Conservation (phyloP, 768 basidiomycete genomes). For the Rhodosporidiobolus odoratus region DNA sequence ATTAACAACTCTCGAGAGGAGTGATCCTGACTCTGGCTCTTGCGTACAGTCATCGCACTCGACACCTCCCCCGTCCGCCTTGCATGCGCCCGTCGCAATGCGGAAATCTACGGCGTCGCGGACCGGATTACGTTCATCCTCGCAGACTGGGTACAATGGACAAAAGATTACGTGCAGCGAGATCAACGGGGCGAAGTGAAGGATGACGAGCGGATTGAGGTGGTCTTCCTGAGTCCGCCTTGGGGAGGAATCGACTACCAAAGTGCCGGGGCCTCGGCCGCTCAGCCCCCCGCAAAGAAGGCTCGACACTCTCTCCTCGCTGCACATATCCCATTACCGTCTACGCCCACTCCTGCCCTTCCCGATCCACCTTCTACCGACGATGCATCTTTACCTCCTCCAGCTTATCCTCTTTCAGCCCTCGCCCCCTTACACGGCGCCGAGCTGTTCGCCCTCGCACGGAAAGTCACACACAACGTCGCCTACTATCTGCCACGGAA, state of each 20-base stretch:
- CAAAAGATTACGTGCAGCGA: conserved; percentile 44
- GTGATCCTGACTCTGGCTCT: background rate
- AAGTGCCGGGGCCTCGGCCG: background rate
- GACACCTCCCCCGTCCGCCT: conserved; percentile 80
- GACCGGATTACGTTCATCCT: conserved; percentile 92
- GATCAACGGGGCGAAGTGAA: conserved; percentile 4
- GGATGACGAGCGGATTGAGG: conserved; percentile 35
- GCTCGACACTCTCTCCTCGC: background rate
- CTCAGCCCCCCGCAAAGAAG: background rate
- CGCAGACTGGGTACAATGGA: conserved; percentile 77
- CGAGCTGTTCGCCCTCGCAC: conserved; percentile 69
- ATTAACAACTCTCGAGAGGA: no score
- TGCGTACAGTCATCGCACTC: conserved; percentile 76
- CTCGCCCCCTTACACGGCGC: conserved; percentile 76
- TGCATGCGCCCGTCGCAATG: conserved; percentile 87
- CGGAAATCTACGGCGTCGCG: conserved; percentile 84
- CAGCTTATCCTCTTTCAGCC: conserved; percentile 60
- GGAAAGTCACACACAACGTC: conserved; percentile 69
- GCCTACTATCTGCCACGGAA: conserved; percentile 89
- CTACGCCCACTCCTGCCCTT: background rate
- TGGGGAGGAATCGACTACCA: conserved; percentile 43
- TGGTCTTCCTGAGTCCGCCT: conserved; percentile 41
- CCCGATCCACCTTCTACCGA: background rate
- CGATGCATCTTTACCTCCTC: background rate
- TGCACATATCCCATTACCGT: no score